Base-by-base conservation (phyloP, 345 rosid genomes). In the Anastatica hierochuntica region DNA sequence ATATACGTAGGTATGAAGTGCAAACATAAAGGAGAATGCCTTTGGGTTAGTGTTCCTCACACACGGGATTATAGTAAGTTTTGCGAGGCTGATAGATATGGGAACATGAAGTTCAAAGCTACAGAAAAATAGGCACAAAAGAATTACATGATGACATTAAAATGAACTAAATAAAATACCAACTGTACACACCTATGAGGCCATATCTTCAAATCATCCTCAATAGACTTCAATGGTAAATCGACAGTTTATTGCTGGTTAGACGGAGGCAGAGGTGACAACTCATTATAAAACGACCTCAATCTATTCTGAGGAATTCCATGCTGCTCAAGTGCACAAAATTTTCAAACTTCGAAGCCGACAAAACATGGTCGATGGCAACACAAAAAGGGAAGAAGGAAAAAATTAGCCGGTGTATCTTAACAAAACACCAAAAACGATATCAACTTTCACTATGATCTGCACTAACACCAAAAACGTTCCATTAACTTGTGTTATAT, bases 71-170 rank as follows among this genome's bases (percentile, higher is more conserved):
- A 90, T 53, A 58, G 80, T 80, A 59, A 90, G 82, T 75, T 80
- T 84, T 33, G 92, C 87, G 56, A 77, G 75, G 56, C 79, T 62
- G 35, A 90, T 74, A 57, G 89, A 56, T 53, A 86, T 38, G 47
- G 92, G 94, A 67, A 86, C 89, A 47, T 92, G 87, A 55, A 90
- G 72, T 69, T 90, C 98, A 43, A 84, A 90, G 76, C 98, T 90
- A 83, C 72, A 69, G 49, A 46, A 54, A 34, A 38, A 40, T 21
- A n/a, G n/a, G n/a, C n/a, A n/a, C 46, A 17, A 29, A 53, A 24
- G 16, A 7, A 17, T 24, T 34, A 34, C 37, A 34, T 18, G 21
- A 49, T 48, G 57, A 23, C 23, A 46, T 0, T 15, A 36, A 53
- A 64, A 23, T 33, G 46, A 12, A 49, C 10, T 10, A 42, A 33